phyloP scores from a whole-genome alignment of 371 early-diverging fungal genomes.

The Polyrhizophydium stewartii region DNA sequence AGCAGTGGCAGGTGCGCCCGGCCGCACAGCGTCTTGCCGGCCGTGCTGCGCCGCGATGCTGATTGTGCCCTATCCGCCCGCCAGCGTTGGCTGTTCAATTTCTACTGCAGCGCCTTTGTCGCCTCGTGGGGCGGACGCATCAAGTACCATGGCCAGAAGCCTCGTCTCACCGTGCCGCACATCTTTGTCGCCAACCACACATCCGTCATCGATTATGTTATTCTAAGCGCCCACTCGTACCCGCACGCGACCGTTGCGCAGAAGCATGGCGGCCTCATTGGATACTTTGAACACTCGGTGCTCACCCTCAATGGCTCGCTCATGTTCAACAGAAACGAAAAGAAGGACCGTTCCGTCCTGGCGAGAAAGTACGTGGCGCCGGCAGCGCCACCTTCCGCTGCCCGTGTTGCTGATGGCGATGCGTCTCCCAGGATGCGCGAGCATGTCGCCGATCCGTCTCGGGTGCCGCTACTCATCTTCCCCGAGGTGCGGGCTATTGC shows the following conservation, averaged over 20 bases:
- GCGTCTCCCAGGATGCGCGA: constrained; percentile 28
- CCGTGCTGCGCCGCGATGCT: too few relatives aligned
- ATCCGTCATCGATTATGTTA: constrained; percentile 74
- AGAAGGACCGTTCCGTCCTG: constrained; percentile 56
- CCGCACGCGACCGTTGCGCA: constrained; percentile 77
- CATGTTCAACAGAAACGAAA: constrained; percentile 69
- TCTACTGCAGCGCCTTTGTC: constrained; percentile 60
- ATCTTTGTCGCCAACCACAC: constrained; percentile 77
- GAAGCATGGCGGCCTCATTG: constrained; percentile 56
- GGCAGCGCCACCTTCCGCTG: neutral
- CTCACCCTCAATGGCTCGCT: constrained; percentile 65
- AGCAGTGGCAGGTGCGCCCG: constrained; percentile 22
- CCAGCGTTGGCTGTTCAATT: constrained; percentile 52
- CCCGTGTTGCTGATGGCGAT: neutral
- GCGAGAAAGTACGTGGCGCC: constrained; percentile 31
- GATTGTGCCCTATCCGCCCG: too few relatives aligned
- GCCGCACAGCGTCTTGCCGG: too few relatives aligned
- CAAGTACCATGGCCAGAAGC: constrained; percentile 62
- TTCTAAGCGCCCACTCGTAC: constrained; percentile 66
- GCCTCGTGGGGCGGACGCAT: constrained; percentile 55
- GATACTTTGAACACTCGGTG: constrained; percentile 64
- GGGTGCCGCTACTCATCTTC: constrained; percentile 67
- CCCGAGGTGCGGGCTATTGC: constrained; percentile 56
- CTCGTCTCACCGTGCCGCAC: constrained; percentile 53
- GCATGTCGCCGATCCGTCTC: constrained; percentile 31